These are phyloP conservation scores for Phaffia australis DNA, from an alignment of 768 basidiomycete species.

Conservation along the genomic window DNA sequence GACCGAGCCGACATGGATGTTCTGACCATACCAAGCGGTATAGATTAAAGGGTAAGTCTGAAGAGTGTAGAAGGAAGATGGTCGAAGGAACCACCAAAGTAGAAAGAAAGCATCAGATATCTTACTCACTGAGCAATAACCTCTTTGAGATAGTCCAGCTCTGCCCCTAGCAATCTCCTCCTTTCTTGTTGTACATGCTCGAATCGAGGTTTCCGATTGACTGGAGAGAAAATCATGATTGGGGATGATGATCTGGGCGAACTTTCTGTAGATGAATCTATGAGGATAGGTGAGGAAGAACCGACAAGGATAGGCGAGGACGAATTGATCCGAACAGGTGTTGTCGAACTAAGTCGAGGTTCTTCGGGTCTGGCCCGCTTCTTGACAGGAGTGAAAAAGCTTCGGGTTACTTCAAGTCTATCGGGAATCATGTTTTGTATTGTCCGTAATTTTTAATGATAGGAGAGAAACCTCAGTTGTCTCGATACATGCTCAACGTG, in stretches of 20 bases:
- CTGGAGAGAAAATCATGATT: not conserved
- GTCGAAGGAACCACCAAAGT: not conserved
- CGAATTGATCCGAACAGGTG: not conserved
- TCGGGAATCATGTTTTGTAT: too few species aligned
- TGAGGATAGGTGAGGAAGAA: not conserved
- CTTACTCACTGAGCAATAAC: conserved; percentile 4
- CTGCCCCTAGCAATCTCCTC: conserved; percentile 1
- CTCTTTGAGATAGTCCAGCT: conserved; percentile 9
- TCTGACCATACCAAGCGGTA: not conserved
- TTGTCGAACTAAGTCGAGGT: not conserved
- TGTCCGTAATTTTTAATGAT: too few species aligned
- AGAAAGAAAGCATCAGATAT: not conserved
- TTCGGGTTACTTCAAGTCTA: too few species aligned
- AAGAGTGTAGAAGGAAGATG: not conserved
- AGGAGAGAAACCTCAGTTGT: too few species aligned
- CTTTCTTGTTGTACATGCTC: conserved; percentile 1
- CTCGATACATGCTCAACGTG: too few species aligned
- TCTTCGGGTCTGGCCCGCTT: too few species aligned
- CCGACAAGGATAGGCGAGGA: not conserved
- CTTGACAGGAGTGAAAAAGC: too few species aligned
- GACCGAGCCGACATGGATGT: conserved; percentile 2
- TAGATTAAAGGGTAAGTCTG: not conserved
- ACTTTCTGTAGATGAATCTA: not conserved
- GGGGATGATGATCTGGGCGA: not conserved
- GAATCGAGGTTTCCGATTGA: not conserved